Conservation (phyloP, 306 rosid species). For the Glycine latifolia region DNA sequence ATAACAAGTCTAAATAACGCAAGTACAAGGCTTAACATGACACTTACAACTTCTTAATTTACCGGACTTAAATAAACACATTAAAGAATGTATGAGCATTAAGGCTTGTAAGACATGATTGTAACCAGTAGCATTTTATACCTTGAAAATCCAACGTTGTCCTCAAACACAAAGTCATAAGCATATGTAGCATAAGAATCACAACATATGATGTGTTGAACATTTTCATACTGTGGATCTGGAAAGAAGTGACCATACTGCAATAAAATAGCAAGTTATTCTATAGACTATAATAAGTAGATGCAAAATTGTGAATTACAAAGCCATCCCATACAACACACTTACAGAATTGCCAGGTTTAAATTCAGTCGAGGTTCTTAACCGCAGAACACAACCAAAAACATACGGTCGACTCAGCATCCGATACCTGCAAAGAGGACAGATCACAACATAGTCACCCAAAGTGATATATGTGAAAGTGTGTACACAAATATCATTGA, state of each 20-base stretch:
- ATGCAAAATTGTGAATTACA: constrained; percentile 26
- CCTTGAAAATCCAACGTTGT: constrained; percentile 90
- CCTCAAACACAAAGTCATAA: constrained; percentile 90
- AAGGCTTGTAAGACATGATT: constrained; percentile 23
- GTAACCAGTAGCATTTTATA: constrained; percentile 45
- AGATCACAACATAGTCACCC: constrained; percentile 35
- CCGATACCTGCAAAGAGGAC: constrained; percentile 74
- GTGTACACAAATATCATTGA: constrained; percentile 23
- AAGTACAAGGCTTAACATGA: constrained; percentile 30
- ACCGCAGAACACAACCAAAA: constrained; percentile 84
- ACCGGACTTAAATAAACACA: constrained; percentile 25
- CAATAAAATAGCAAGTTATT: constrained; percentile 53
- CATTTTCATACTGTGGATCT: constrained; percentile 97
- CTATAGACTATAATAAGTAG: constrained; percentile 36
- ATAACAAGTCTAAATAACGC: constrained; percentile 21
- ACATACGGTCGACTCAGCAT: constrained; percentile 97
- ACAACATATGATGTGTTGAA: constrained; percentile 94
- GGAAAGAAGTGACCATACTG: constrained; percentile 99
- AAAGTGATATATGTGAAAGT: neutral
- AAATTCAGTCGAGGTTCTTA: constrained; percentile 93
- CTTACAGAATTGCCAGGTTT: constrained; percentile 91
- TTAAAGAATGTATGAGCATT: constrained; percentile 30
- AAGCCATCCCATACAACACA: constrained; percentile 45
- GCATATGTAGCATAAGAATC: constrained; percentile 98
- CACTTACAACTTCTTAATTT: constrained; percentile 33